A percentile compares a stretch with the other conserved stretches of the same genome.
Conservation (phyloP, 192 early-diverging fungal species). For the Endogone sp. region DNA sequence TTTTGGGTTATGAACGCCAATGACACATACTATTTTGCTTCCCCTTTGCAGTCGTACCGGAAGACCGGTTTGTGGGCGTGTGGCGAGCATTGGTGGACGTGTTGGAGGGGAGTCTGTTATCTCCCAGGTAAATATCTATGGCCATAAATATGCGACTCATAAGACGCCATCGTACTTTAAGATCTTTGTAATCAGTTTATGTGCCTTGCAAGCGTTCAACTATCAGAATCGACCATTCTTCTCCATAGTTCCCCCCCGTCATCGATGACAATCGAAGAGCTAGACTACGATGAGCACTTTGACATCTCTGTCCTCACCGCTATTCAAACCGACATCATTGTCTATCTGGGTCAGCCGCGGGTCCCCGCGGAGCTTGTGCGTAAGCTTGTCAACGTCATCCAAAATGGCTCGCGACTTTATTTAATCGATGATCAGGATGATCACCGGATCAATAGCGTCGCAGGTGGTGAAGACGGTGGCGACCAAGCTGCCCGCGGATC, state of each 20-base stretch:
- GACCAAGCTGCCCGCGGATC: conserved; percentile 30
- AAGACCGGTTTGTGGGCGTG: conserved; percentile 45
- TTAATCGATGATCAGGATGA: conserved; percentile 19
- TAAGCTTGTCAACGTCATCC: conserved; percentile 53
- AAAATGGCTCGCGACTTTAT: conserved; percentile 46
- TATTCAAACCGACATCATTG: conserved; percentile 61
- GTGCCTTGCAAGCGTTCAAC: conserved; percentile 1
- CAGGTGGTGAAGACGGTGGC: not conserved
- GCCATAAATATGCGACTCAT: not conserved
- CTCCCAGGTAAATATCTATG: conserved; percentile 41
- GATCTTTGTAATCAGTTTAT: no score
- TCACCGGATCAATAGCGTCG: not conserved
- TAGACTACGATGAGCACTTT: conserved; percentile 67
- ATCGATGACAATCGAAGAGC: conserved; percentile 52
- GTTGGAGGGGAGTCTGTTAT: conserved; percentile 56
- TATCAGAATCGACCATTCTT: not conserved
- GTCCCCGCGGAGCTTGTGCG: conserved; percentile 53
- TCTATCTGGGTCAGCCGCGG: conserved; percentile 62
- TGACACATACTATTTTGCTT: conserved; percentile 3
- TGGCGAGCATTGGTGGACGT: conserved; percentile 54
- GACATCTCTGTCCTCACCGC: conserved; percentile 64
- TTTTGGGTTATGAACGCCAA: not conserved
- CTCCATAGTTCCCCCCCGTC: conserved; percentile 40
- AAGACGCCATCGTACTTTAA: not conserved
- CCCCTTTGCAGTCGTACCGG: conserved; percentile 39